Evolutionary conservation across 345 rosid genomes (phyloP).

Genomic region (Arabidopsis arenosa): DNA sequence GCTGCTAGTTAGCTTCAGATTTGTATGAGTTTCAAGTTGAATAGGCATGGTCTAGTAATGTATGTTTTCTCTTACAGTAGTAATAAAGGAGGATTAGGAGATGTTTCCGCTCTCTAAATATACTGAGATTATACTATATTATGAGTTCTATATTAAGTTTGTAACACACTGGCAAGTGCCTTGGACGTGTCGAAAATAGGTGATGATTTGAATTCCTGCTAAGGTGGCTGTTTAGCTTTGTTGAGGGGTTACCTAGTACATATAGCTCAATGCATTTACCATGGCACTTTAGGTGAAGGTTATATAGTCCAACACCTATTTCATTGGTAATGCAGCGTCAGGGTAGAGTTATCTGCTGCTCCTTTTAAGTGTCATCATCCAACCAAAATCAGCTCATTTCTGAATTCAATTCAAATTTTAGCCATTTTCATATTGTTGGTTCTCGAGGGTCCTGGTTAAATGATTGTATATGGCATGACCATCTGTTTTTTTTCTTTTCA

Average conservation of each 20-base stretch:
- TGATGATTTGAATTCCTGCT: neutral
- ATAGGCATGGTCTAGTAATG: slow-evolving; percentile 17
- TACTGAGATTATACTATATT: neutral
- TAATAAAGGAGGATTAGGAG: neutral
- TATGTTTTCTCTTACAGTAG: slow-evolving; percentile 19
- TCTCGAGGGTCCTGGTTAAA: slow-evolving; percentile 15
- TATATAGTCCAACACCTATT: slow-evolving; percentile 9
- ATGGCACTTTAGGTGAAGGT: neutral
- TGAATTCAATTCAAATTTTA: neutral
- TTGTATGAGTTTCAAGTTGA: neutral
- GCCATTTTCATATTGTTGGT: slow-evolving; percentile 13
- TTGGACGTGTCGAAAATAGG: neutral
- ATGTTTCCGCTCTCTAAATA: neutral
- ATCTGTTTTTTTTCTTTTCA: neutral
- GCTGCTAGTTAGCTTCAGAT: slow-evolving; percentile 31
- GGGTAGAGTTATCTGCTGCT: slow-evolving; percentile 17
- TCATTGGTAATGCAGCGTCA: neutral
- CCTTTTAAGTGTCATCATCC: slow-evolving; percentile 23
- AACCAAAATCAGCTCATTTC: slow-evolving; percentile 23
- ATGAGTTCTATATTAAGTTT: neutral
- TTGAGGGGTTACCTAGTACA: slow-evolving; percentile 1
- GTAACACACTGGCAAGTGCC: slow-evolving; percentile 15
- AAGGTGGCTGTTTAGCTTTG: neutral
- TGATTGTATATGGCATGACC: neutral
- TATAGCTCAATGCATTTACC: slow-evolving; percentile 18